A percentile compares a stretch with the other conserved stretches of the same genome.
phyloP scores from a whole-genome alignment of 371 early-diverging fungal genomes.

The Sporodiniella umbellata region DNA sequence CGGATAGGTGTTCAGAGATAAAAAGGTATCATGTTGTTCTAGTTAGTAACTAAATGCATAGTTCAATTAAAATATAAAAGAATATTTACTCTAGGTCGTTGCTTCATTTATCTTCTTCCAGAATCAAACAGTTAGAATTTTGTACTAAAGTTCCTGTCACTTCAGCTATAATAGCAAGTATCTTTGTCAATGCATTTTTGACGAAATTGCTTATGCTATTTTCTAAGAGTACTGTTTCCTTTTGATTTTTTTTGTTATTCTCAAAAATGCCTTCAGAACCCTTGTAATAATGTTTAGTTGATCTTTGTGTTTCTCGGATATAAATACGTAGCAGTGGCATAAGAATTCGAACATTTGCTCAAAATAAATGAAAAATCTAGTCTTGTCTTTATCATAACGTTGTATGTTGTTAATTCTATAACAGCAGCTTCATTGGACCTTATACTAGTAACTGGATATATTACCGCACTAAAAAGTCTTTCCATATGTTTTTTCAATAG shows the following conservation, averaged over 20 bases:
- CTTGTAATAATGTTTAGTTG: conserved; percentile 3
- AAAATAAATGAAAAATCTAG: conserved; percentile 12
- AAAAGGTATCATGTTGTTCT: no score
- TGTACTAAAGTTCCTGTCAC: no score
- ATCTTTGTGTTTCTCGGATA: conserved; percentile 10
- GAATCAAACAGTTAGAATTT: no score
- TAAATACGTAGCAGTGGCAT: conserved; percentile 10
- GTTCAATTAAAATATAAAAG: no score
- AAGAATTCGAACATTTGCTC: conserved; percentile 4
- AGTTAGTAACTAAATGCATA: no score
- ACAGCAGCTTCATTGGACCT: neutral
- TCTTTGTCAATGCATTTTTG: conserved; percentile 19
- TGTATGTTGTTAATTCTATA: conserved; percentile 5
- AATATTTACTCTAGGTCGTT: no score
- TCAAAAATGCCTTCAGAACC: conserved; percentile 12
- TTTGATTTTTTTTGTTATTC: conserved; percentile 10
- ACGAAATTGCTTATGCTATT: conserved; percentile 8
- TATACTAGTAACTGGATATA: neutral
- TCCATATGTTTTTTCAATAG: conserved; percentile 2
- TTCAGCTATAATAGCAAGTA: no score
- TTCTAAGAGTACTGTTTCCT: conserved; percentile 5
- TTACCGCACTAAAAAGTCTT: neutral
- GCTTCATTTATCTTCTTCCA: no score
- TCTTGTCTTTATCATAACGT: conserved; percentile 9
- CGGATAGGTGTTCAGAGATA: no score